phyloP scores from a whole-genome alignment of 257 asterid species.

The Prunella vulgaris region DNA sequence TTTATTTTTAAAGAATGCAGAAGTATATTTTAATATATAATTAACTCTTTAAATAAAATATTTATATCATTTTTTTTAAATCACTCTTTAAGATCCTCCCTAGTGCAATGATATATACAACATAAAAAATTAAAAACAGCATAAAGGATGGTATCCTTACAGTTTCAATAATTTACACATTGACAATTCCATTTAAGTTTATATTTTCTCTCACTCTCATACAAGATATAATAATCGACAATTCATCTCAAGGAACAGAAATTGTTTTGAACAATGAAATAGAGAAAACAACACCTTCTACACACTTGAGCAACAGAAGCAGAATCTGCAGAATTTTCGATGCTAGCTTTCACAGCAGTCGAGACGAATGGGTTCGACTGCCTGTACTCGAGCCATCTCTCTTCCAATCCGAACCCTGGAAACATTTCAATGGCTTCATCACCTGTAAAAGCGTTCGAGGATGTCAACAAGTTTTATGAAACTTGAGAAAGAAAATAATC shows the following conservation, averaged over 20 bases:
- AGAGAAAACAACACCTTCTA: background rate
- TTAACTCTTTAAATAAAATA: no score
- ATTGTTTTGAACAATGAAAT: background rate
- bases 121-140: background rate
- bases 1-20: no score
- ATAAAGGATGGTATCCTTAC: background rate
- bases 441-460: slow-evolving; percentile 34
- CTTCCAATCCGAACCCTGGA: slow-evolving; percentile 58
- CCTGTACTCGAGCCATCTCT: slow-evolving; percentile 41
- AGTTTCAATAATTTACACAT: background rate
- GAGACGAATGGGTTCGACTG: slow-evolving; percentile 37
- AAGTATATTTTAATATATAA: no score
- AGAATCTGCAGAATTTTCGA: slow-evolving; percentile 19
- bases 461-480: background rate
- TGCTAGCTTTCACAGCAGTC: slow-evolving; percentile 27
- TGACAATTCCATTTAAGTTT: background rate
- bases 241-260: background rate
- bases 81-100: background rate
- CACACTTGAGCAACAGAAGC: background rate
- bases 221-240: background rate
- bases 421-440: slow-evolving; percentile 70
- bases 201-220: background rate
- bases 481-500: background rate
- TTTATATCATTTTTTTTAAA: background rate
- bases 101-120: background rate